Percentiles rank a stretch among this genome's conserved stretches.
phyloP scores from a whole-genome alignment of 352 stramenopile species.

The Globisporangium rhizosaccharum region DNA sequence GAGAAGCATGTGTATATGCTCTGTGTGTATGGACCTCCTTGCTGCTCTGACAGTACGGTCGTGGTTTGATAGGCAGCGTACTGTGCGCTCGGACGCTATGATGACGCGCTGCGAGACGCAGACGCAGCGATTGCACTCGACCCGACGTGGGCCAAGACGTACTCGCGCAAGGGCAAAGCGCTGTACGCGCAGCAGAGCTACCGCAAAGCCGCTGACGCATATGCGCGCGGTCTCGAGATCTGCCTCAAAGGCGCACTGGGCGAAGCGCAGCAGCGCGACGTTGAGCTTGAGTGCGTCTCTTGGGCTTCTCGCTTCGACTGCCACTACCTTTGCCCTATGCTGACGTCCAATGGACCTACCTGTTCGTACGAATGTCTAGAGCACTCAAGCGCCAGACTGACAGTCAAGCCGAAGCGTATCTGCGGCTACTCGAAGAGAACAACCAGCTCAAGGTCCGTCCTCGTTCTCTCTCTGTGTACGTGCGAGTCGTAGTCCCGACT shows the following conservation, averaged over 20 bases:
- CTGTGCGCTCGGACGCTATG: slow-evolving; percentile 52
- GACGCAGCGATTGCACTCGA: slow-evolving; percentile 59
- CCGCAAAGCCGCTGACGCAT: slow-evolving; percentile 65
- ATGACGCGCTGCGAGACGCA: slow-evolving; percentile 45
- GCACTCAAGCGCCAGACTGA: slow-evolving; percentile 62
- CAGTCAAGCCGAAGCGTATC: slow-evolving; percentile 64
- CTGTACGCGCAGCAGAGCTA: slow-evolving; percentile 63
- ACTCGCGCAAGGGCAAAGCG: slow-evolving; percentile 77
- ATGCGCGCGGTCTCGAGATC: slow-evolving; percentile 64
- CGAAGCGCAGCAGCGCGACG: slow-evolving; percentile 65
- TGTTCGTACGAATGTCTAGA: slow-evolving; percentile 16
- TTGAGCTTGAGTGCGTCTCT: slow-evolving; percentile 58
- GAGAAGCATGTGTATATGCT: not conserved
- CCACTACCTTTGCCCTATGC: not conserved
- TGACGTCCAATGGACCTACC: not conserved
- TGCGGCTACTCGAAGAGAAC: slow-evolving; percentile 73
- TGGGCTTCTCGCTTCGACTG: not conserved
- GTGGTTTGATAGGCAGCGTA: slow-evolving; percentile 33
- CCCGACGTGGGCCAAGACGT: slow-evolving; percentile 62
- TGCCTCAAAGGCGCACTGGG: slow-evolving; percentile 58
- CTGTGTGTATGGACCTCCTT: not conserved
- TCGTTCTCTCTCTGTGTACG: not conserved
- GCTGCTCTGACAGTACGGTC: not conserved
- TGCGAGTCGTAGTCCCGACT: not conserved
- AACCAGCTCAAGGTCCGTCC: slow-evolving; percentile 54